Conservation (phyloP, 768 basidiomycete species). For the Leucogyrophana mollusca region DNA sequence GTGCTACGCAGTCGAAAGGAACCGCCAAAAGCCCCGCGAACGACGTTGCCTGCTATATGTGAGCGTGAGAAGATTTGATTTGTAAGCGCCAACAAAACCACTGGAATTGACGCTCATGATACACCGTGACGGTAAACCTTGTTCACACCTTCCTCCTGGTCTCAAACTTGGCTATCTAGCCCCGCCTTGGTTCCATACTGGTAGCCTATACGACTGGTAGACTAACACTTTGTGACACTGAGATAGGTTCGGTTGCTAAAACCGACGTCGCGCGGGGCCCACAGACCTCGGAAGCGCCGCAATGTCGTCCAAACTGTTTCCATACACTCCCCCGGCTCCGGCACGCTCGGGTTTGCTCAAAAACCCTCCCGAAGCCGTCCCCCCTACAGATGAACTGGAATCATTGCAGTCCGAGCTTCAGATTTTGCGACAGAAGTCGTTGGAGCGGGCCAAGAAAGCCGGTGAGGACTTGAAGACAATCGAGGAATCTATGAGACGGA, state of each 20-base stretch:
- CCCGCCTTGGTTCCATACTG: constrained; percentile 10
- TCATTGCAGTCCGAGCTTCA: constrained; percentile 60
- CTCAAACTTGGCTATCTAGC: constrained; percentile 15
- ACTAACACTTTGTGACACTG: constrained; percentile 5
- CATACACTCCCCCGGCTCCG: constrained; percentile 45
- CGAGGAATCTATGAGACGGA: constrained; percentile 71
- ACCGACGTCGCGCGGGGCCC: constrained; percentile 7
- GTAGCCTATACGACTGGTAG: constrained; percentile 14
- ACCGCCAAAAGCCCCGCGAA: neutral
- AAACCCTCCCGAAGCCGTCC: constrained; percentile 62
- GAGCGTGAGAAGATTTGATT: constrained; percentile 22
- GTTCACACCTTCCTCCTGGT: constrained; percentile 21
- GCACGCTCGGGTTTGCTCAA: constrained; percentile 63
- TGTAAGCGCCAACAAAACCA: constrained; percentile 27
- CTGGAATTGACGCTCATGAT: constrained; percentile 24
- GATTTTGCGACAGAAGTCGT: constrained; percentile 47
- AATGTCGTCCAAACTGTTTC: constrained; percentile 64
- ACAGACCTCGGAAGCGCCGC: constrained; percentile 19
- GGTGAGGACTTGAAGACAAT: constrained; percentile 71
- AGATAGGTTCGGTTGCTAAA: constrained; percentile 11
- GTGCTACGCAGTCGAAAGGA: neutral
- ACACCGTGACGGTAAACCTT: constrained; percentile 21
- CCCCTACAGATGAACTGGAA: constrained; percentile 72
- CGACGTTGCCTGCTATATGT: constrained; percentile 5
- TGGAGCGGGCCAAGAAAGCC: constrained; percentile 72